Percentiles rank a stretch among this genome's conserved stretches.
These are phyloP conservation scores for Starmera amethionina DNA, from an alignment of 805 yeast genomes.

Conservation along the genomic window DNA sequence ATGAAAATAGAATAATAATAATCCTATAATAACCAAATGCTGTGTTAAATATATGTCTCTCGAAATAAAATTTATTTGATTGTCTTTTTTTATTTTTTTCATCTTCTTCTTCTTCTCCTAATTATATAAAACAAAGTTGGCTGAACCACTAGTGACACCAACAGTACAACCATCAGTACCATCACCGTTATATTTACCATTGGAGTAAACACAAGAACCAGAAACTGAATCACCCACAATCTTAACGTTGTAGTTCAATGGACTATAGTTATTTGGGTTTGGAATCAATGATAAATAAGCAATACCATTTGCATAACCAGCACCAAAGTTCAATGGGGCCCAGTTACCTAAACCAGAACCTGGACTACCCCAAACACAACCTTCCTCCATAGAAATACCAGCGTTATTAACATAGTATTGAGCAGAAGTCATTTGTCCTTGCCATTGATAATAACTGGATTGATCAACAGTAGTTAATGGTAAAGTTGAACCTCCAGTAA, in stretches of 20 bases:
- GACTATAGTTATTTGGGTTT: constrained; percentile 75
- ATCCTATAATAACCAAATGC: too few relatives aligned
- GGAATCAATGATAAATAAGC: constrained; percentile 88
- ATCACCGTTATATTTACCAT: constrained; percentile 63
- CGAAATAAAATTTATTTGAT: too few relatives aligned
- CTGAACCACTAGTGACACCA: constrained; percentile 75
- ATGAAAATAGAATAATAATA: too few relatives aligned
- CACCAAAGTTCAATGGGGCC: constrained; percentile 95
- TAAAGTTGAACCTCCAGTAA: constrained; percentile 52
- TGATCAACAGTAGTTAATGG: constrained; percentile 76
- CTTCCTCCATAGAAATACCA: constrained; percentile 82
- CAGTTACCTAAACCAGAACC: constrained; percentile 90
- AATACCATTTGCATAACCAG: constrained; percentile 60
- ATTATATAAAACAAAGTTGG: constrained; percentile 67
- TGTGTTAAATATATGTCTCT: too few relatives aligned
- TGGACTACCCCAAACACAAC: constrained; percentile 86
- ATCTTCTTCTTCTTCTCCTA: not conserved
- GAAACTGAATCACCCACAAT: constrained; percentile 57
- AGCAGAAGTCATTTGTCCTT: constrained; percentile 75
- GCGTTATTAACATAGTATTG: constrained; percentile 97
- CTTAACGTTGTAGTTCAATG: constrained; percentile 66
- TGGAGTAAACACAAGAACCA: constrained; percentile 74
- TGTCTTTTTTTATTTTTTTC: too few relatives aligned
- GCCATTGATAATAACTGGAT: constrained; percentile 72
- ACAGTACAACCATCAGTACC: constrained; percentile 90